Evolutionary conservation across 2,329 filamentous ascomycete species (phyloP), one percentile per base, ranked within the genome.

Genomic region (Emergomyces pasteurianus): DNA sequence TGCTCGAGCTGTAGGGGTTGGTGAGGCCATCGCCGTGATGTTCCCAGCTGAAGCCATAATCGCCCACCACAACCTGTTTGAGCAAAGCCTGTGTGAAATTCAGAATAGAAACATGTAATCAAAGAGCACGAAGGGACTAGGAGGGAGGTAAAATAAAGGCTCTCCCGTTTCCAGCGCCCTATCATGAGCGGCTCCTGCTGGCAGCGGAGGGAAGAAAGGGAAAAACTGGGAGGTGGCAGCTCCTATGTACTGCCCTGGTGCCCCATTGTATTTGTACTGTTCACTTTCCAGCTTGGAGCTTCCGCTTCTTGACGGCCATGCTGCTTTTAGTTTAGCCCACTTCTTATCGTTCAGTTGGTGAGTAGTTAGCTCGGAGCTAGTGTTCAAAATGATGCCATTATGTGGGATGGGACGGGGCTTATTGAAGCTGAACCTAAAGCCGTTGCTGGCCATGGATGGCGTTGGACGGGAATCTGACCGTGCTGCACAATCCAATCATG

Each of bases 1-100:
- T 60, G 74, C 78, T 65, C 76, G 70, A 55, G 63, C 63, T 10
- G 68, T 73, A 50, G 70, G 64, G 34, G 68, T 65, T 50, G 69
- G 58, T 46, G 64, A 64, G 31, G 65, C 59, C 42, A 60, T 54
- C 40, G 63, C 40, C 14, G 63, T 52, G n/a, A 60, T 34, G 28
- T 58, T 54, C 18, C 60, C 58, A 21, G 53, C 59, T 2, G 50
- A 63, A 28, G 61, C 58, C 55, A 63, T 63, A 57, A 43, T 49
- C 34, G 40, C n/a, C 36, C 36, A 16, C 16, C 7, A 16, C 12
- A 14, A 4, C 10, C 40, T 9, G 36, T 26, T 18, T 12, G 56
- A 58, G 21, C 36, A 18, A 54, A 46, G 16, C 21, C 14, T 10
- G 23, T 7, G 9, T 2, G 46, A 16, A 31, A 31, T 31, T 3